Evolutionary conservation across 148 eudicot genomes (phyloP), one percentile per base, ranked within the genome.

Genomic region (Gaultheria prostrata): DNA sequence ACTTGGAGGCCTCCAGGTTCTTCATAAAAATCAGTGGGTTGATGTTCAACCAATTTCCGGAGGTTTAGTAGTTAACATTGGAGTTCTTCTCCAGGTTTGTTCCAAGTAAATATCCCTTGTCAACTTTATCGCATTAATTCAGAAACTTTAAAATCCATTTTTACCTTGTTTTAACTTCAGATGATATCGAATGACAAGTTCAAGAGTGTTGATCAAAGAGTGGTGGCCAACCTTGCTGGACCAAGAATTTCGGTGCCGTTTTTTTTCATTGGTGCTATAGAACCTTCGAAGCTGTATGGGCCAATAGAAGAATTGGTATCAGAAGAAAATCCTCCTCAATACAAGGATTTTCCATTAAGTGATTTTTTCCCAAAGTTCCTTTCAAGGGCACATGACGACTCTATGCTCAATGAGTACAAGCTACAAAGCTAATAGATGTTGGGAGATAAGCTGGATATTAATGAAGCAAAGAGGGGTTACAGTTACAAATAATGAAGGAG

Each of bases 1-100:
- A 43, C 30, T 76, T 14, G 89, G 89, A 9, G 89, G 87, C 2
- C 86, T 87, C 35, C 89, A 87, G 26, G 77, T 85, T 43, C 30
- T 85, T 15, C 53, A 70, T 12, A 54, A 79, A 20, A 70, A 76
- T 26, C 83, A 87, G 56, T 87, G 87, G 89, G 82, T 85, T 59
- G 80, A 87, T 61, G 84, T 87, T 28, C 78, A 79, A 8, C 87
- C 87, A 10, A 43, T 76, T 14, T 21, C 51, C 35, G 87, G 84
- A n/a, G 85, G 70, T 20, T 80, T 87, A 12, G 82, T 87, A 0
- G 51, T 85, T 20, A 87, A 85, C 76, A 80, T 85, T 70, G 89
- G 84, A 0, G 87, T 82, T 80, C 67, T 79, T 46, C 67, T 87
- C 21, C 87, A 87, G 85, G 84, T 63, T 82, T 80, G 50, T 61